These are phyloP conservation scores for Chrysoporthe austroafricana DNA, from an alignment of 2,329 filamentous ascomycete genomes.

Conservation along the genomic window DNA sequence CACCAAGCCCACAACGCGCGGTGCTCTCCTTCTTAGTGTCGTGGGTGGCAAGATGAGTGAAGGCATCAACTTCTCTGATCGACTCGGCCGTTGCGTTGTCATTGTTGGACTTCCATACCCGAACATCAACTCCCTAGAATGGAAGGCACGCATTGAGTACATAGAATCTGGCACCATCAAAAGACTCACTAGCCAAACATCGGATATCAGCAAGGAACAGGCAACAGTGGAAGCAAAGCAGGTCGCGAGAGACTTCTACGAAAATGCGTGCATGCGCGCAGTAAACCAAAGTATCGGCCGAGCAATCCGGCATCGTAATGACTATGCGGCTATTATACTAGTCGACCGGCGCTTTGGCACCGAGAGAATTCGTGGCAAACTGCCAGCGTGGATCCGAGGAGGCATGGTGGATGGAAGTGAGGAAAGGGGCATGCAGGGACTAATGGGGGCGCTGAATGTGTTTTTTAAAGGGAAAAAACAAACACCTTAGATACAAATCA, in stretches of 20 bases:
- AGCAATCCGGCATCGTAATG: conserved; percentile 83
- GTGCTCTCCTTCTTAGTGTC: conserved; percentile 84
- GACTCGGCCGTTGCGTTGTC: conserved; percentile 83
- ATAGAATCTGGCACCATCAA: conserved; percentile 65
- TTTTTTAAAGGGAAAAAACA: conserved; percentile 62
- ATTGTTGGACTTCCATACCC: conserved; percentile 94
- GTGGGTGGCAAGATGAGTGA: conserved; percentile 95
- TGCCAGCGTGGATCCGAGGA: conserved; percentile 86
- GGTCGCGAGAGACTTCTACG: conserved; percentile 78
- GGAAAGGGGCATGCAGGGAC: conserved; percentile 54
- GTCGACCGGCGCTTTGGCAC: conserved; percentile 80
- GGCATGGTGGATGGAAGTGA: conserved; percentile 62
- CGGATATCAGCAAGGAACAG: conserved; percentile 30
- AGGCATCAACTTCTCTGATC: conserved; percentile 97
- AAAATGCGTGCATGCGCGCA: conserved; percentile 94
- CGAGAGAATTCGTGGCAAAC: conserved; percentile 72
- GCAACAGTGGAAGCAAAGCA: conserved; percentile 51
- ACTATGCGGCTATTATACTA: conserved; percentile 90
- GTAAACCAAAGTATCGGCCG: conserved; percentile 97
- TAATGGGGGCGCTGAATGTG: conserved; percentile 60
- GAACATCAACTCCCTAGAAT: conserved; percentile 85
- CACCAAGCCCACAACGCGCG: conserved; percentile 43
- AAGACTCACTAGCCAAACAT: conserved; percentile 36
- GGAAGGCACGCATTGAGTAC: conserved; percentile 90
- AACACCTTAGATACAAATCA: not conserved